A percentile compares a stretch with the other conserved stretches of the same genome.
These are phyloP conservation scores for Botryosphaeria dothidea DNA, from an alignment of 2,329 filamentous ascomycete species.

Conservation along the genomic window DNA sequence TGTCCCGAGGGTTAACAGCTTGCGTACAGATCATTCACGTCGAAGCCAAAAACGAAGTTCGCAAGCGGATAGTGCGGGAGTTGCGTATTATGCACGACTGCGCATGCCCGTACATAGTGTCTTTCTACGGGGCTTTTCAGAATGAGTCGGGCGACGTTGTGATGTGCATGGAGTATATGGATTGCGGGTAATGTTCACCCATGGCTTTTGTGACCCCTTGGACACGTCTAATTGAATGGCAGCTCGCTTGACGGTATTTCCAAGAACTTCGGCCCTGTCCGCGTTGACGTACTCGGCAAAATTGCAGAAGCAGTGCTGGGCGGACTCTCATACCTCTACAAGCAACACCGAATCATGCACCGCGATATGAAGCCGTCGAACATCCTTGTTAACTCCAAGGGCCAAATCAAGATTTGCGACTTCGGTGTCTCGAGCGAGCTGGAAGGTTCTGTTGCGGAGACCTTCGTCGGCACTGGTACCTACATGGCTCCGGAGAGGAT, in stretches of 20 bases:
- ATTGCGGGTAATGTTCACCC: conserved; percentile 74
- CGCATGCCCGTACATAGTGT: conserved; percentile 95
- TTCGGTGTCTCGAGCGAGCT: conserved; percentile 98
- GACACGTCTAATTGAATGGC: conserved; percentile 13
- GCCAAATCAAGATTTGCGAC: conserved; percentile 95
- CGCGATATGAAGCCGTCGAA: conserved; percentile 99
- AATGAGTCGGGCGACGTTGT: conserved; percentile 97
- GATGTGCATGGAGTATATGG: conserved; percentile 99
- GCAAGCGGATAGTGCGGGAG: conserved; percentile 95
- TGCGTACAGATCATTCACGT: conserved; percentile 83
- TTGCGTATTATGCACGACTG: conserved; percentile 98
- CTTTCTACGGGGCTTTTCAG: conserved; percentile 97
- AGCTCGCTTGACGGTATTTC: conserved; percentile 93
- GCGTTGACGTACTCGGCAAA: conserved; percentile 95
- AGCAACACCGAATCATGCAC: conserved; percentile 97
- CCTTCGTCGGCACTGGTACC: conserved; percentile 96
- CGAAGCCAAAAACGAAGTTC: conserved; percentile 94
- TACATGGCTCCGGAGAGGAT: conserved; percentile 99
- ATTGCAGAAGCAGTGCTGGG: conserved; percentile 95
- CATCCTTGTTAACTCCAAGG: conserved; percentile 90
- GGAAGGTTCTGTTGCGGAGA: conserved; percentile 96
- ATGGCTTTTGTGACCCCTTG: neutral
- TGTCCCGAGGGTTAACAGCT: conserved; percentile 1
- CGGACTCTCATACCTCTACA: conserved; percentile 92
- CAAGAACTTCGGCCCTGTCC: conserved; percentile 89